phyloP scores from a whole-genome alignment of 257 asterid species.

The Lycium barbarum region DNA sequence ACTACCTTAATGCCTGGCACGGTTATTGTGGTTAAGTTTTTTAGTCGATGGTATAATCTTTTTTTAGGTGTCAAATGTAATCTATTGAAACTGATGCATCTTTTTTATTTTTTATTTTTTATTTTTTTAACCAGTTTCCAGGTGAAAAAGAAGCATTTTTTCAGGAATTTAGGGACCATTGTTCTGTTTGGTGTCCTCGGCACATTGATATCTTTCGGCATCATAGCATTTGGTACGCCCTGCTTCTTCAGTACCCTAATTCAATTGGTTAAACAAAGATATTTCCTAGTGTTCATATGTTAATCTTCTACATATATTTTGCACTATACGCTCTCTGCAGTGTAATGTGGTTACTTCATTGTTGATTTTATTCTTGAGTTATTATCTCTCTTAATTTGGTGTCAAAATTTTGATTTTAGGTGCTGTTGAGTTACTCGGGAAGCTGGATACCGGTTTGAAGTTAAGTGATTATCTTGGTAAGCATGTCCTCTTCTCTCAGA shows the following conservation, averaged over 20 bases:
- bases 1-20: background rate
- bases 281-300: too few species aligned
- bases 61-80: background rate
- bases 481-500: constrained; percentile 23
- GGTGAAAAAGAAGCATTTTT: constrained; percentile 77
- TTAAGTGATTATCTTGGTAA: constrained; percentile 82
- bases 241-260: background rate
- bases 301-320: too few species aligned
- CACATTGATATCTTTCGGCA: constrained; percentile 69
- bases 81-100: constrained; percentile 5
- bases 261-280: too few species aligned
- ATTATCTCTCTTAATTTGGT: constrained; percentile 28
- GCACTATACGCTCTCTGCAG: too few species aligned
- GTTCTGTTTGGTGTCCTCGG: constrained; percentile 74
- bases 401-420: constrained; percentile 48
- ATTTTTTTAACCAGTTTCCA: constrained; percentile 60
- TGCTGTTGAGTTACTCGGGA: constrained; percentile 53
- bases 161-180: constrained; percentile 64
- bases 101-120: background rate
- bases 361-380: background rate
- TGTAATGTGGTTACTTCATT: background rate
- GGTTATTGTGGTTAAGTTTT: background rate
- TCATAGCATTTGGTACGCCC: constrained; percentile 65
- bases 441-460: constrained; percentile 53
- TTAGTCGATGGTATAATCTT: background rate